These are phyloP conservation scores for Claviceps fusiformis DNA, from an alignment of 2,329 filamentous ascomycete genomes.

Conservation along the genomic window DNA sequence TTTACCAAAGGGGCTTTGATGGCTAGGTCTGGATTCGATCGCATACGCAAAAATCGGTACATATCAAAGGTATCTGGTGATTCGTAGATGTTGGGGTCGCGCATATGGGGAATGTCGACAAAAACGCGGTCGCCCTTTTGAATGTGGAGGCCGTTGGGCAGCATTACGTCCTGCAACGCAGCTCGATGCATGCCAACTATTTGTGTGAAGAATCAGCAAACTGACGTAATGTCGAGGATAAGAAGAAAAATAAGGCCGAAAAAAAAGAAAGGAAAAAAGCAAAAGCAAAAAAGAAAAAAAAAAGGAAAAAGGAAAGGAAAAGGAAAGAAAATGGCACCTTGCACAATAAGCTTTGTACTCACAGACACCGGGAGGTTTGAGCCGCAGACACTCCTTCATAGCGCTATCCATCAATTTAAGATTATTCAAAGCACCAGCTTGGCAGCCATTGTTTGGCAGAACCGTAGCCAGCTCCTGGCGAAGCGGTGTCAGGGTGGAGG, in stretches of 20 bases:
- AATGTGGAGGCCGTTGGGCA: conserved; percentile 2
- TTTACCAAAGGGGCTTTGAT: conserved; percentile 5
- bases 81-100: conserved; percentile 4
- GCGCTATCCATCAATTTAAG: conserved; percentile 7
- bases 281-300: too few species aligned
- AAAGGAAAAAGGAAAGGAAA: neutral
- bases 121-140: conserved; percentile 7
- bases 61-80: conserved; percentile 5
- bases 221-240: too few species aligned
- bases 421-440: conserved; percentile 5
- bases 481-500: conserved; percentile 1
- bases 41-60: conserved; percentile 7
- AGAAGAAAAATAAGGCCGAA: too few species aligned
- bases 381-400: conserved; percentile 6
- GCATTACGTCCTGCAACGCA: conserved; percentile 4
- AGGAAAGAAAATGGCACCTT: too few species aligned
- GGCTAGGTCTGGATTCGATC: conserved; percentile 1
- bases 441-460: conserved; percentile 3
- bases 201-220: too few species aligned
- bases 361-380: conserved; percentile 7
- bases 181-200: conserved; percentile 7
- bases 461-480: conserved; percentile 3
- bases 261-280: neutral
- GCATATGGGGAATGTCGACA: conserved; percentile 7
- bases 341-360: neutral